A percentile compares a stretch with the other conserved stretches of the same genome.
Evolutionary conservation across 73 alveolate genomes (phyloP).

Genomic region (Blepharisma stoltei): DNA sequence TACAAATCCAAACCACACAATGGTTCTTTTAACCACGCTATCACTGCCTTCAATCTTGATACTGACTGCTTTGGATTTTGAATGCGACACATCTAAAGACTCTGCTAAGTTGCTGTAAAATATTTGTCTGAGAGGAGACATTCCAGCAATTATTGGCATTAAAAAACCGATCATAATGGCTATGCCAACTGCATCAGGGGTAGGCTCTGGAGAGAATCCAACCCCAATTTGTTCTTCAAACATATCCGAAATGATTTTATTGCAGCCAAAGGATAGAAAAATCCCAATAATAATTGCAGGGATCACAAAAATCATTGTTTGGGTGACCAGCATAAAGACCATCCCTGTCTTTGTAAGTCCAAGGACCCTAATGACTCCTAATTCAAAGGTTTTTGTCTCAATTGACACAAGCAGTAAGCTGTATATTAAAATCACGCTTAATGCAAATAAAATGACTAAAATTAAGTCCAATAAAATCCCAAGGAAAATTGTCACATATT

Average conservation of each 20-base stretch:
- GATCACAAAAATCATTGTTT: slow-evolving; percentile 70
- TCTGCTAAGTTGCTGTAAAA: slow-evolving; percentile 55
- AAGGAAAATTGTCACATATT: slow-evolving; percentile 61
- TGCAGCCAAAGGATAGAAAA: slow-evolving; percentile 48
- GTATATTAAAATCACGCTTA: slow-evolving; percentile 73
- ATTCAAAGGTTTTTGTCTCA: slow-evolving; percentile 78
- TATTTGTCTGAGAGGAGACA: slow-evolving; percentile 64
- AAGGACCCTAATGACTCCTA: slow-evolving; percentile 80
- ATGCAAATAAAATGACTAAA: slow-evolving; percentile 58
- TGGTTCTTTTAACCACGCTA: not conserved
- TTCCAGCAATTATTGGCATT: slow-evolving; percentile 66
- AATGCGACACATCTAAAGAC: slow-evolving; percentile 62
- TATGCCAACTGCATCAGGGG: slow-evolving; percentile 45
- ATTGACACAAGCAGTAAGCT: slow-evolving; percentile 73
- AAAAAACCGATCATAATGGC: slow-evolving; percentile 58
- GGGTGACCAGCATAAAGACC: slow-evolving; percentile 50
- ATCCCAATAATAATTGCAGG: slow-evolving; percentile 77
- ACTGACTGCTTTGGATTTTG: slow-evolving; percentile 65
- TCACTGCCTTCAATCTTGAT: slow-evolving; percentile 35
- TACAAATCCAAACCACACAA: slow-evolving; percentile 57
- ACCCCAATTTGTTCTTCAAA: slow-evolving; percentile 56
- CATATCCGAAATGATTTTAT: slow-evolving; percentile 26
- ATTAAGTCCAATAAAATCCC: slow-evolving; percentile 74
- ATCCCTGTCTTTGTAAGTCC: slow-evolving; percentile 77
- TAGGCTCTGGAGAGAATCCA: slow-evolving; percentile 55